These are phyloP conservation scores for Lentinula novae-zelandiae DNA, from an alignment of 1,284 basidiomycete genomes.

Conservation along the genomic window DNA sequence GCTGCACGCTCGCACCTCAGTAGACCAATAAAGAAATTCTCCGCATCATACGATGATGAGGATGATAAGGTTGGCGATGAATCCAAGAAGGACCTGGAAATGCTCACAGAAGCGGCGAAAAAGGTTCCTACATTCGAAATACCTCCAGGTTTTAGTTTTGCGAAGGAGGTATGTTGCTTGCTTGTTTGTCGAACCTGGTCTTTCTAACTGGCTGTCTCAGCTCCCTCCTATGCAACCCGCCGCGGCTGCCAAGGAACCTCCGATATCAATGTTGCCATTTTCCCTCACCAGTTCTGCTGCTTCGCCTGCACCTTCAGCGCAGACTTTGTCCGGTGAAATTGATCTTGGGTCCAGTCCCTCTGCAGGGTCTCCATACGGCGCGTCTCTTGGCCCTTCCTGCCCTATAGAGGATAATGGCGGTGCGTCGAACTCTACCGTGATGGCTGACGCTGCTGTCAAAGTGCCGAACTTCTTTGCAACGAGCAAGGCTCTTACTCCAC, in stretches of 20 bases:
- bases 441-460: constrained; percentile 15
- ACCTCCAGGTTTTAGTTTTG: constrained; percentile 65
- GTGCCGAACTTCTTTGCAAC: constrained; percentile 51
- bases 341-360: background rate
- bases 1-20: constrained; percentile 47
- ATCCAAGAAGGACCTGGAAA: constrained; percentile 36
- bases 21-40: constrained; percentile 44
- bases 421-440: constrained; percentile 7
- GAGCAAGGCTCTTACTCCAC: constrained; percentile 11
- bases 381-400: background rate
- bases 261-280: constrained; percentile 61
- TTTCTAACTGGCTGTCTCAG: constrained; percentile 17
- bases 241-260: constrained; percentile 57
- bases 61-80: constrained; percentile 45
- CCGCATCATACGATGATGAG: constrained; percentile 64
- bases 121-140: constrained; percentile 54
- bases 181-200: background rate
- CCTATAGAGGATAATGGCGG: background rate
- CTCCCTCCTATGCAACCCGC: constrained; percentile 31
- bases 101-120: constrained; percentile 49
- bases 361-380: background rate
- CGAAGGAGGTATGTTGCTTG: constrained; percentile 48
- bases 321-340: background rate
- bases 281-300: constrained; percentile 38
- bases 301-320: constrained; percentile 7